Conservation (phyloP, 352 stramenopile genomes). For the Pythium insidiosum region DNA sequence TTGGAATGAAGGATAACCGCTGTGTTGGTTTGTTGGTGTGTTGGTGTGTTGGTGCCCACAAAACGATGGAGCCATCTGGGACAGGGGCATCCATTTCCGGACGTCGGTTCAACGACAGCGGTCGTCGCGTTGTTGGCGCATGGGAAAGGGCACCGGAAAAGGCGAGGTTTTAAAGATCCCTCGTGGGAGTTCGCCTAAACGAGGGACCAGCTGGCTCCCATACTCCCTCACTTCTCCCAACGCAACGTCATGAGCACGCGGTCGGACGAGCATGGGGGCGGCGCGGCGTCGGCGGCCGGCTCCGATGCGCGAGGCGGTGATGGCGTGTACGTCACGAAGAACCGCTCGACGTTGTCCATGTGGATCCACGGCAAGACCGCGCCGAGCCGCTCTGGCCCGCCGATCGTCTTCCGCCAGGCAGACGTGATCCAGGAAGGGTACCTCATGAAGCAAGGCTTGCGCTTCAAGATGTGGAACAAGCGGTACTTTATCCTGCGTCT, state of each 20-base stretch:
- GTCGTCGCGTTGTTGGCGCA: too few species aligned
- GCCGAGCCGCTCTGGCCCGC: conserved; percentile 33
- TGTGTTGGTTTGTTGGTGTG: too few species aligned
- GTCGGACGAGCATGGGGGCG: conserved; percentile 5
- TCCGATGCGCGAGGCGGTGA: conserved; percentile 22
- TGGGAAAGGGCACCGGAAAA: too few species aligned
- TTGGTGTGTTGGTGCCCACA: too few species aligned
- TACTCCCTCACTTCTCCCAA: too few species aligned
- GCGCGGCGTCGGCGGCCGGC: conserved; percentile 5
- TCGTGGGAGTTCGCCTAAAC: too few species aligned
- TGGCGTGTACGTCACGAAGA: conserved; percentile 83
- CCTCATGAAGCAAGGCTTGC: conserved; percentile 74
- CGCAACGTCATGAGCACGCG: conserved; percentile 19
- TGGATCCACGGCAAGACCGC: conserved; percentile 76
- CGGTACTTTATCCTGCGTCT: conserved; percentile 83
- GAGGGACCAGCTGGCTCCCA: too few species aligned
- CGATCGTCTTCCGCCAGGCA: conserved; percentile 66
- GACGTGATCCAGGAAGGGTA: conserved; percentile 85
- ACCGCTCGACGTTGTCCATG: conserved; percentile 76
- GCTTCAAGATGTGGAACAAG: conserved; percentile 74
- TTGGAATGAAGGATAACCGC: too few species aligned
- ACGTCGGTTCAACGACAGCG: too few species aligned
- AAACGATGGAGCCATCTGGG: too few species aligned
- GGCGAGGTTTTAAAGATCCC: too few species aligned
- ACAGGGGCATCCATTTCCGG: too few species aligned